Evolutionary conservation across 2,329 filamentous ascomycete genomes (phyloP).

Genomic region (Neospermospora avenae): DNA sequence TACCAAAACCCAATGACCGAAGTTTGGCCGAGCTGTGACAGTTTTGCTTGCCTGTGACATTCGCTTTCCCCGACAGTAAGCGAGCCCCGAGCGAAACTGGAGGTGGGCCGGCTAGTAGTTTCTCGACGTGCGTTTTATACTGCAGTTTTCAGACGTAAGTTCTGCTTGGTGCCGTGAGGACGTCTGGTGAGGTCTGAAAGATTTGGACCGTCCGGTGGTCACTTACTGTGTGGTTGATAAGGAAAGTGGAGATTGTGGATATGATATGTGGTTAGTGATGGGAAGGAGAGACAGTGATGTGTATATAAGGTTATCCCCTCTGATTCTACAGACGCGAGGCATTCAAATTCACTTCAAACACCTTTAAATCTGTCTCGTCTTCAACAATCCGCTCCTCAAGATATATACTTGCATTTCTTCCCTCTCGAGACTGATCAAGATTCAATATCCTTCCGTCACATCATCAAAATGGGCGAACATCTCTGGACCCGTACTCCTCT

Average conservation of each 20-base stretch:
- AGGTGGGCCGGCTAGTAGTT: too few relatives aligned
- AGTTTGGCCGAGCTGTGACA: too few relatives aligned
- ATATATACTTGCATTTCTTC: background rate
- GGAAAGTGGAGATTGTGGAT: background rate
- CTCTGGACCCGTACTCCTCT: constrained; percentile 30
- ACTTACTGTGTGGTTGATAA: too few relatives aligned
- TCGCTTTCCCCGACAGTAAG: too few relatives aligned
- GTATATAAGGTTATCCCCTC: background rate
- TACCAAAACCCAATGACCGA: too few relatives aligned
- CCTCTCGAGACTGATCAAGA: background rate
- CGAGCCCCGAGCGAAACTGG: too few relatives aligned
- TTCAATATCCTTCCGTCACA: background rate
- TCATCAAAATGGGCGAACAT: constrained; percentile 14
- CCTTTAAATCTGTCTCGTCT: background rate
- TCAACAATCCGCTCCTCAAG: background rate
- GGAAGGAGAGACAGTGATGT: background rate
- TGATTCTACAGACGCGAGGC: background rate
- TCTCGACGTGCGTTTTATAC: background rate
- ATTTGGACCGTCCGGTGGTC: background rate
- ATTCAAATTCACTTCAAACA: background rate
- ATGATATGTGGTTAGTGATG: background rate
- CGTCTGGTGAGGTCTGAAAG: background rate
- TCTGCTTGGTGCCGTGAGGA: background rate
- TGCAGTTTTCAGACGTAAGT: background rate
- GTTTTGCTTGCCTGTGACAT: too few relatives aligned